Percentiles rank a stretch among this genome's conserved stretches.
Conservation (phyloP, 1,284 basidiomycete species). For the Ceratobasidium sp. region DNA sequence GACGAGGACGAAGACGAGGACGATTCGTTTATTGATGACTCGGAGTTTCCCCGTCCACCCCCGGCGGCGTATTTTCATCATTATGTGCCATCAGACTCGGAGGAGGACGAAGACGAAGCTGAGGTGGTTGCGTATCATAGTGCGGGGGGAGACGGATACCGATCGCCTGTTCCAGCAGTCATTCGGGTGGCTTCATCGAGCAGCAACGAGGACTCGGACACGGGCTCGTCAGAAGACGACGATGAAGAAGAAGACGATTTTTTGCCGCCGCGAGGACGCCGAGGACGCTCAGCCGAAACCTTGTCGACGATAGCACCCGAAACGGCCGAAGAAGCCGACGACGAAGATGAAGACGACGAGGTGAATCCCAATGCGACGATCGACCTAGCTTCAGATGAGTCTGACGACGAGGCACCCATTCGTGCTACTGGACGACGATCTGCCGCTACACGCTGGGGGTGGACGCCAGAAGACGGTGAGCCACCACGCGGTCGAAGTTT, state of each 20-base stretch:
- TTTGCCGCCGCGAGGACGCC: conserved; percentile 10
- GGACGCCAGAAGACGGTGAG: neutral
- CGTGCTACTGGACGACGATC: conserved; percentile 5
- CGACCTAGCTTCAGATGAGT: neutral
- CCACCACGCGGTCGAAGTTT: neutral
- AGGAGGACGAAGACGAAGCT: neutral
- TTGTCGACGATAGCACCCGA: neutral
- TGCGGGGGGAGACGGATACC: neutral
- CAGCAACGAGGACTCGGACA: neutral
- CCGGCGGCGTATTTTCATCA: conserved; percentile 28
- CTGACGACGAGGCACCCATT: conserved; percentile 18
- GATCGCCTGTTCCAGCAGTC: neutral
- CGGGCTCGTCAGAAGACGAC: neutral
- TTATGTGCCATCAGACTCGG: conserved; percentile 20
- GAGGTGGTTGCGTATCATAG: conserved; percentile 11
- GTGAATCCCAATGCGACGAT: conserved; percentile 1
- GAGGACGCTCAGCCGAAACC: conserved; percentile 18
- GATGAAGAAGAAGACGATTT: conserved; percentile 30
- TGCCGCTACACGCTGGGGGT: conserved; percentile 19
- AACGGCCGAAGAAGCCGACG: conserved; percentile 27
- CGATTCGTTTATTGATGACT: conserved; percentile 30
- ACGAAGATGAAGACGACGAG: conserved; percentile 12
- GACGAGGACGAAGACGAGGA: conserved; percentile 30
- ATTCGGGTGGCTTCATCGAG: neutral
- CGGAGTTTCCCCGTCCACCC: conserved; percentile 16